Evolutionary conservation across 2,329 filamentous ascomycete species (phyloP).

Genomic region (Nigrospora osmanthi): DNA sequence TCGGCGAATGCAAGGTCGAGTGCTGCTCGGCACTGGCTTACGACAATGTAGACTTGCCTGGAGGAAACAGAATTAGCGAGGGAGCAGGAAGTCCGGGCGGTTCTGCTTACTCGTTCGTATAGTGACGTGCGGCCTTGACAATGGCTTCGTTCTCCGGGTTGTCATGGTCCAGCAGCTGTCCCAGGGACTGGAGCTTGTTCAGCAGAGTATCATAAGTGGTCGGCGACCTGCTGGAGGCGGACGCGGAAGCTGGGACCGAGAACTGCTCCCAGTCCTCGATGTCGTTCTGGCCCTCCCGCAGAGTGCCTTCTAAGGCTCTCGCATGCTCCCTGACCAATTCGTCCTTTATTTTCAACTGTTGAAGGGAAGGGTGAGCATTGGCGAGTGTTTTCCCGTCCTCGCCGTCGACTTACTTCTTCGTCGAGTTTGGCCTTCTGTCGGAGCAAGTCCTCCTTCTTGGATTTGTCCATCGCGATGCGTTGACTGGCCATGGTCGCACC

Average conservation of each 20-base stretch:
- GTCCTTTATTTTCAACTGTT: background rate
- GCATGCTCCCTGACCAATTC: background rate
- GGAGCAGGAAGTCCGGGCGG: no score
- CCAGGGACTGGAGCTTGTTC: slow-evolving; percentile 13
- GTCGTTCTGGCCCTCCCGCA: background rate
- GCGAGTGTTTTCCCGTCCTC: no score
- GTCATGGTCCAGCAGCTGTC: slow-evolving; percentile 10
- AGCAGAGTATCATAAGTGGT: slow-evolving; percentile 14
- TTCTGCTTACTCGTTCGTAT: slow-evolving; percentile 14
- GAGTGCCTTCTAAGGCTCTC: background rate
- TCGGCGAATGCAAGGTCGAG: slow-evolving; percentile 12
- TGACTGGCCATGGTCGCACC: background rate
- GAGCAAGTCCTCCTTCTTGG: background rate
- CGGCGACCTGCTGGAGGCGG: background rate
- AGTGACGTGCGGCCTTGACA: slow-evolving; percentile 13
- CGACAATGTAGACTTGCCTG: slow-evolving; percentile 14
- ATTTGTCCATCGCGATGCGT: slow-evolving; percentile 1
- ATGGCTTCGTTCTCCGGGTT: slow-evolving; percentile 6
- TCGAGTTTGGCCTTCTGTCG: background rate
- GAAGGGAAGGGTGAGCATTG: background rate
- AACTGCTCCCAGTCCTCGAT: background rate
- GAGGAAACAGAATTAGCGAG: no score
- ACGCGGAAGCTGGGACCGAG: background rate
- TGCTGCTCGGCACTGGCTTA: slow-evolving; percentile 11
- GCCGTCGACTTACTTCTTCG: background rate